A percentile compares a stretch with the other conserved stretches of the same genome.
phyloP scores from a whole-genome alignment of 1,284 basidiomycete genomes.

The Psilocybe mexicana region DNA sequence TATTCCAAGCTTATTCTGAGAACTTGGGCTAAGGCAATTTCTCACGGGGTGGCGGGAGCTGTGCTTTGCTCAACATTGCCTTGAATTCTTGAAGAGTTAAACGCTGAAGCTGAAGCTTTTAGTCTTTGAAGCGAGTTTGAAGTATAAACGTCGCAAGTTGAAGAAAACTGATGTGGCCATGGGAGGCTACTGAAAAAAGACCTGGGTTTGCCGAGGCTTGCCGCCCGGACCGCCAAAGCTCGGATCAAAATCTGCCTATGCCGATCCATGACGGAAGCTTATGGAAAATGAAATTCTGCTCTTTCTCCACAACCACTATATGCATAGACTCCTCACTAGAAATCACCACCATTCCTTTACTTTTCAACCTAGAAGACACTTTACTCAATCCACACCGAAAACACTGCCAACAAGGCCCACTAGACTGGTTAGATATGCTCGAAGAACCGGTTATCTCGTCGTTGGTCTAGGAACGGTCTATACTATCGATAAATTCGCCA shows the following conservation, averaged over 20 bases:
- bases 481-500: conserved; percentile 55
- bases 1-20: too few species aligned
- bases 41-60: too few species aligned
- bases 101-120: too few species aligned
- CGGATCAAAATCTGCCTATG: neutral
- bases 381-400: neutral
- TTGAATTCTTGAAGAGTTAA: too few species aligned
- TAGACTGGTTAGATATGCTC: conserved; percentile 8
- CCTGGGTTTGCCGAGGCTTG: too few species aligned
- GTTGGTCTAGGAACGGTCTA: conserved; percentile 48
- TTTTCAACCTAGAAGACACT: neutral
- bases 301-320: neutral
- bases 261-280: neutral
- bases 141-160: too few species aligned
- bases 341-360: neutral
- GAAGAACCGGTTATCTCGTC: conserved; percentile 38
- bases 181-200: too few species aligned
- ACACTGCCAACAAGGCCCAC: neutral
- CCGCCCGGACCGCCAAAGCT: neutral
- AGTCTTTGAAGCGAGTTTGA: too few species aligned
- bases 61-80: too few species aligned
- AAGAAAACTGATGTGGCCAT: too few species aligned
- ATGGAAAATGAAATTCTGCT: neutral
- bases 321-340: neutral
- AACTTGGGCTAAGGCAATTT: too few species aligned